These are phyloP conservation scores for Miscanthus lutarioriparius DNA, from an alignment of 176 grass and related monocot species.

Conservation along the genomic window DNA sequence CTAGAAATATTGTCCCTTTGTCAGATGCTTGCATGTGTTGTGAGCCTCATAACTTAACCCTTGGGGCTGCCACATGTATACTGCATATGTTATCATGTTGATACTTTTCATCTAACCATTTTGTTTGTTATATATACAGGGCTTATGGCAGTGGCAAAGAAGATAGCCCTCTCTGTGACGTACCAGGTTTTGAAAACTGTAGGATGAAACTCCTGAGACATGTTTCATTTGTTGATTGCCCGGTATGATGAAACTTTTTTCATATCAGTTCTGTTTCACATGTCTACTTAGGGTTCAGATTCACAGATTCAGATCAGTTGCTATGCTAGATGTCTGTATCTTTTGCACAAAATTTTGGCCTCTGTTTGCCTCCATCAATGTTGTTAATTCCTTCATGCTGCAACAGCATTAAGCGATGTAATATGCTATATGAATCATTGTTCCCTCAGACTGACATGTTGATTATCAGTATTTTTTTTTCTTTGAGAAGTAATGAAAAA, in stretches of 20 bases:
- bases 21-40: background rate
- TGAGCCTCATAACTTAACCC: background rate
- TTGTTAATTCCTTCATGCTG: background rate
- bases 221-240: conserved; percentile 97
- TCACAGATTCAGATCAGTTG: background rate
- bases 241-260: conserved; percentile 41
- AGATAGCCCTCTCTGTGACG: conserved; percentile 85
- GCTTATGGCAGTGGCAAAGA: conserved; percentile 98
- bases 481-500: background rate
- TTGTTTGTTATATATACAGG: conserved; percentile 36
- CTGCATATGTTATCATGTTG: background rate
- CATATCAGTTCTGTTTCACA: background rate
- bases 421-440: background rate
- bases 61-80: background rate
- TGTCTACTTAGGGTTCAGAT: background rate
- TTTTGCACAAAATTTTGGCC: background rate
- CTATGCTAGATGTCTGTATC: background rate
- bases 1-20: background rate
- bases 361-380: background rate
- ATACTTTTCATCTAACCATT: background rate
- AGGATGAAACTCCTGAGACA: conserved; percentile 94
- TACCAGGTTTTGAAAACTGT: conserved; percentile 86
- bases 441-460: background rate
- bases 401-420: background rate
- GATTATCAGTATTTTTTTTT: background rate